These are phyloP conservation scores for Phymatotrichopsis omnivora DNA, from an alignment of 2,329 filamentous ascomycete species.

Conservation along the genomic window DNA sequence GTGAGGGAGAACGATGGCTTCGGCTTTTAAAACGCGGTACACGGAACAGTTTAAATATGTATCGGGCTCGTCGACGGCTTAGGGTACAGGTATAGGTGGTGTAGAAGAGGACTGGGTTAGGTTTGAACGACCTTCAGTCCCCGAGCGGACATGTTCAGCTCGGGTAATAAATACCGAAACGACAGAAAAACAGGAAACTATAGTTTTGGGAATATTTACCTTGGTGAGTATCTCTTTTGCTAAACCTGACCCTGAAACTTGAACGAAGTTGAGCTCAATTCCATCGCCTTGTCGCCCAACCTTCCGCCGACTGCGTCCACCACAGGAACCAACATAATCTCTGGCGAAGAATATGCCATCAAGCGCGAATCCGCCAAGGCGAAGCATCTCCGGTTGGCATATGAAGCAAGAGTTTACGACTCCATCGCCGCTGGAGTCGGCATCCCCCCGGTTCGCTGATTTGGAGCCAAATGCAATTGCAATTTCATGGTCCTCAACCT, in stretches of 20 bases:
- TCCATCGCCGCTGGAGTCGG: conserved; percentile 88
- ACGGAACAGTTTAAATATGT: no score
- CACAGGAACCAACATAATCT: conserved; percentile 95
- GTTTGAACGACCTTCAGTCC: no score
- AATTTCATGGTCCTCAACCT: conserved; percentile 99
- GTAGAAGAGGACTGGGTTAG: no score
- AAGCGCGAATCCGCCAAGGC: conserved; percentile 99
- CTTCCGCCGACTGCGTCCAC: no score
- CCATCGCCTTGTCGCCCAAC: no score
- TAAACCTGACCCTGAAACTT: no score
- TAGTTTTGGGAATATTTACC: conserved; percentile 96
- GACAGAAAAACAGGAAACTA: conserved; percentile 98
- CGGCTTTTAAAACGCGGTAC: no score
- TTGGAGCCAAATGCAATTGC: conserved; percentile 98
- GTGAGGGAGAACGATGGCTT: no score
- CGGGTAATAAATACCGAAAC: conserved; percentile 99
- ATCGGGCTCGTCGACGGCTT: no score
- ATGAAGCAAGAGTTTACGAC: conserved; percentile 90
- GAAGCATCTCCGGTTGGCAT: conserved; percentile 97
- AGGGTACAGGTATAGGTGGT: no score
- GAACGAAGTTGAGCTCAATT: no score
- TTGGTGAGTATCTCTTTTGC: conserved; percentile 50
- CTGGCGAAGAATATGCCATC: conserved; percentile 97
- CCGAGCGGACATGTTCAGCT: no score
- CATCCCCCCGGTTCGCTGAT: conserved; percentile 98